These are phyloP conservation scores for Daldinia eschscholtzii DNA, from an alignment of 2,329 filamentous ascomycete species.

Conservation along the genomic window DNA sequence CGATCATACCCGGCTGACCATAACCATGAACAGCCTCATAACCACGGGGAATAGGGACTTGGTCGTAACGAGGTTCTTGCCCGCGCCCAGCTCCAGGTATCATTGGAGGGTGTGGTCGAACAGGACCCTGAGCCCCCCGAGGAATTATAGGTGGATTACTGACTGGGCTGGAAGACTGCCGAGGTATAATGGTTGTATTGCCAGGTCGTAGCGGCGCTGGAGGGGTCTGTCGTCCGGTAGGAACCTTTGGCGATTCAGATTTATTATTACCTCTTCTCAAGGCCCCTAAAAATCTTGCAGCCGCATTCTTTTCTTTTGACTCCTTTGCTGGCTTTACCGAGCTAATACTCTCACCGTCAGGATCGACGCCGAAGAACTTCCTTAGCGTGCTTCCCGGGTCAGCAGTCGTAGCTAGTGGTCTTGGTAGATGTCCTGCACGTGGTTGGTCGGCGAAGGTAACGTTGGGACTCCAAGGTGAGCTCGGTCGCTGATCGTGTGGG, in stretches of 20 bases:
- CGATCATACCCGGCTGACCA: constrained; percentile 45
- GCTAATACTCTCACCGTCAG: constrained; percentile 37
- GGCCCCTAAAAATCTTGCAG: constrained; percentile 49
- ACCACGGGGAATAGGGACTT: constrained; percentile 52
- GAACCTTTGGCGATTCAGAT: constrained; percentile 40
- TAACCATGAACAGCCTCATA: constrained; percentile 54
- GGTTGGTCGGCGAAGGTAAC: constrained; percentile 33
- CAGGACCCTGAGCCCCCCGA: constrained; percentile 38
- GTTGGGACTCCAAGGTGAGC: constrained; percentile 41
- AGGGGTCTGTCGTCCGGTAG: constrained; percentile 32
- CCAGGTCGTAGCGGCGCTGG: constrained; percentile 22
- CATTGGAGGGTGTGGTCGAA: constrained; percentile 40
- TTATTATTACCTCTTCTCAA: constrained; percentile 51
- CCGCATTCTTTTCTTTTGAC: constrained; percentile 50
- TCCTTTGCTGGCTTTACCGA: constrained; percentile 44
- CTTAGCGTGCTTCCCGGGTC: constrained; percentile 44
- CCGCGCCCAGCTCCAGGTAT: constrained; percentile 41
- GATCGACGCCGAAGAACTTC: constrained; percentile 49
- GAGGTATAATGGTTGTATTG: constrained; percentile 6
- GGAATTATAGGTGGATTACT: constrained; percentile 24
- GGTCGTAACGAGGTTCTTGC: constrained; percentile 49
- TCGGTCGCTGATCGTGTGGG: constrained; percentile 20
- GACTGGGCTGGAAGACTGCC: constrained; percentile 26
- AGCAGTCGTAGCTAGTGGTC: constrained; percentile 37
- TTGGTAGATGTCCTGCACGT: constrained; percentile 36